Conservation (phyloP, 495 filamentous ascomycete genomes). For the Annulohypoxylon stygium region DNA sequence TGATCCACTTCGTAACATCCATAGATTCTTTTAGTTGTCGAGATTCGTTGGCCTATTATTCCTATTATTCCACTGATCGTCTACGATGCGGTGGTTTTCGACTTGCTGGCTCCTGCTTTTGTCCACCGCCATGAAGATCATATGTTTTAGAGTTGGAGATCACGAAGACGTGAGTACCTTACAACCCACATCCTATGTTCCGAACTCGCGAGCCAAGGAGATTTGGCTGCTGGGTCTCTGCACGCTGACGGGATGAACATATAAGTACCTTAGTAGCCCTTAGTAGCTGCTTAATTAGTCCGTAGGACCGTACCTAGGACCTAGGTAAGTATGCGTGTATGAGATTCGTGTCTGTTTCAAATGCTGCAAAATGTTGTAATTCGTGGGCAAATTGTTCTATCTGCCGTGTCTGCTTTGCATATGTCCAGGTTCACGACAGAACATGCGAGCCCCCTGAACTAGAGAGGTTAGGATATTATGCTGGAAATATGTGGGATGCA, state of each 20-base stretch:
- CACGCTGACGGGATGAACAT: slow-evolving; percentile 6
- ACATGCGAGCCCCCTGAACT: slow-evolving; percentile 7
- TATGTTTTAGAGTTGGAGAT: slow-evolving; percentile 33
- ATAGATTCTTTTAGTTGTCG: slow-evolving; percentile 3
- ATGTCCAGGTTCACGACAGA: not conserved
- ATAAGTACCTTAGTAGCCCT: not conserved
- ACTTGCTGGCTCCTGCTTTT: slow-evolving; percentile 1
- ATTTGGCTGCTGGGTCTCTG: slow-evolving; percentile 2
- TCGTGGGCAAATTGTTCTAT: not conserved
- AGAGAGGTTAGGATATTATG: not conserved
- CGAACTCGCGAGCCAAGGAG: not conserved
- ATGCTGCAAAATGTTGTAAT: slow-evolving; percentile 42
- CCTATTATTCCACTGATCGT: slow-evolving; percentile 18
- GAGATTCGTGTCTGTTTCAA: slow-evolving; percentile 31
- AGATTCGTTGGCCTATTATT: slow-evolving; percentile 4
- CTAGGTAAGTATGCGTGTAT: not conserved
- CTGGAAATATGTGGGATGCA: too few relatives aligned
- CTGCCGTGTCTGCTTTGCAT: too few relatives aligned
- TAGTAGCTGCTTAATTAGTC: too few relatives aligned
- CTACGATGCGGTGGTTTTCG: slow-evolving; percentile 12
- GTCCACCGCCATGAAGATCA: slow-evolving; percentile 31
- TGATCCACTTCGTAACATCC: slow-evolving; percentile 25
- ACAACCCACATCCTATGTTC: not conserved
- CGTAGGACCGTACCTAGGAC: too few relatives aligned
- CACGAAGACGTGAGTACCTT: slow-evolving; percentile 29